Base-by-base conservation (phyloP, 345 rosid species). In the Lagerstroemia speciosa region DNA sequence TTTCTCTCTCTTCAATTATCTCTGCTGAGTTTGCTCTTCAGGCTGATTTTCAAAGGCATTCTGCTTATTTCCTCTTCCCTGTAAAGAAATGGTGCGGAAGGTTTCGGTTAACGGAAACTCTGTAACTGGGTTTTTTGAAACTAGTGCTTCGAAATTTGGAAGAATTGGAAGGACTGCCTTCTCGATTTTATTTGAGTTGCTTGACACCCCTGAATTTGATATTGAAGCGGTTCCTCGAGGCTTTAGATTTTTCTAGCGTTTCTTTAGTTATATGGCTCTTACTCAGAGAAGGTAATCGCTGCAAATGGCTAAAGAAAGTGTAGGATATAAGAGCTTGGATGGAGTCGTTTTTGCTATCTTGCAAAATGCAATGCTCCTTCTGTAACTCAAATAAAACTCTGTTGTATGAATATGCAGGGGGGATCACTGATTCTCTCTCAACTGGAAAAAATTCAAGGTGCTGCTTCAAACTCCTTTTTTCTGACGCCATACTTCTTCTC, bases 391-490 rank as follows among this genome's bases (percentile, higher is more conserved):
- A 48, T 48, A 48, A 48, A 48, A 22, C 8, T 68, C 12, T 3
- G 31, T 31, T 64, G 27, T 34, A 12, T 9, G 24, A 58, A 69
- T 64, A 33, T 14, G 41, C 70, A 93, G 98, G 93, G 81, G 74
- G 84, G 85, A 19, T 74, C 79, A 58, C 83, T 67, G 36, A 83
- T 90, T 70, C 90, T 83, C 67, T 85, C 91, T 53, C 87, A 77
- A 67, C 77, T 89, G 48, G 97, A 90, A 65, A 73, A 77, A 29
- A 89, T 86, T 70, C 81, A 74, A 82, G 93, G 96, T 90, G 78
- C 10, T 19, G 3, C 33, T 0, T 2, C 43, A 27, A 45, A 3
- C 67, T 58, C 38, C 26, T 60, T 29, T 27, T 6, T 37, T 36
- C 6, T 41, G 38, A 32, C 67, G 34, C 20, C 16, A 38, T 31